Percentiles rank a stretch among this genome's conserved stretches.
Conservation (phyloP, 1,139 yeast genomes). For the Geotrichum australiense region DNA sequence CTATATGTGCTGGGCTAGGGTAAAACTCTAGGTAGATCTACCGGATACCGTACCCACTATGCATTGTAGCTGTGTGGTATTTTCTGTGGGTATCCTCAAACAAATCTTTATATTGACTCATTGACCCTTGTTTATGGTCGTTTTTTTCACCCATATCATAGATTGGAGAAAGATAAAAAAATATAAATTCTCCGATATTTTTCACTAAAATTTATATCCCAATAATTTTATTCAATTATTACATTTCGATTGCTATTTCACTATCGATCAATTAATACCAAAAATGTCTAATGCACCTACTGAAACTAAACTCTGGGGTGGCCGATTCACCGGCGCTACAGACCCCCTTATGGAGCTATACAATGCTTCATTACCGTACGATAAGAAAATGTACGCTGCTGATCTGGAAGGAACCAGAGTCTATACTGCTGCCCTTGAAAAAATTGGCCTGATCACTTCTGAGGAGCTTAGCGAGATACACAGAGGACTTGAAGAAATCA, state of each 20-base stretch:
- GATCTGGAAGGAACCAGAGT: constrained; percentile 92
- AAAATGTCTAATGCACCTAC: constrained; percentile 21
- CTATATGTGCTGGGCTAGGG: no score
- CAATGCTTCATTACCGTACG: constrained; percentile 95
- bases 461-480: constrained; percentile 77
- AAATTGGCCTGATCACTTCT: constrained; percentile 62
- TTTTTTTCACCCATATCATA: no score
- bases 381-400: constrained; percentile 87
- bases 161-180: no score
- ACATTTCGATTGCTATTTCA: neutral
- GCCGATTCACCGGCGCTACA: constrained; percentile 91
- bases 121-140: no score
- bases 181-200: no score
- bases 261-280: neutral
- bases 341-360: constrained; percentile 97
- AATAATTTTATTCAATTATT: neutral
- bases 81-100: no score
- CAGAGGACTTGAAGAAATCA: constrained; percentile 63
- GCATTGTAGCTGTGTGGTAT: no score
- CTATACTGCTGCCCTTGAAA: constrained; percentile 78
- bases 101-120: no score
- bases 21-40: no score
- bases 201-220: neutral
- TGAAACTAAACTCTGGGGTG: constrained; percentile 85
- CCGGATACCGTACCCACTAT: no score